These are phyloP conservation scores for Aspergillus sp. DNA, from an alignment of 2,329 filamentous ascomycete genomes.

Conservation along the genomic window DNA sequence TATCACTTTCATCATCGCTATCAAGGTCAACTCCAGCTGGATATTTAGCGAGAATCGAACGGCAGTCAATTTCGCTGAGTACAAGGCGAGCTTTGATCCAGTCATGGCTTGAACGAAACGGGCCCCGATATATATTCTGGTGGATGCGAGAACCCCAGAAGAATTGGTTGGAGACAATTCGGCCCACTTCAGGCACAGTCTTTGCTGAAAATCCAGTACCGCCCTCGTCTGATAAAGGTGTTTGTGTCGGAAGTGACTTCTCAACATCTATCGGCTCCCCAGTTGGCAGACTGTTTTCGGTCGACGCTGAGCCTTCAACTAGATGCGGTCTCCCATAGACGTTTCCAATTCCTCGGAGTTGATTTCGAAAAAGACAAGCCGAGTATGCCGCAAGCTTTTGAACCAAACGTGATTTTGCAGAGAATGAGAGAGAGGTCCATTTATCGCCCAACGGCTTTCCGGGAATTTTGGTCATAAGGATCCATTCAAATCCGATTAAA, in stretches of 20 bases:
- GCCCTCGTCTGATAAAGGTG: not conserved
- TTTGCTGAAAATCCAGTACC: too few relatives aligned
- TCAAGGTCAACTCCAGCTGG: conserved; percentile 3
- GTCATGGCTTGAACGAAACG: conserved; percentile 8
- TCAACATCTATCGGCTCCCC: conserved; percentile 1
- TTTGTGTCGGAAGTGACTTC: conserved; percentile 1
- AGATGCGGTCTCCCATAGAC: conserved; percentile 1
- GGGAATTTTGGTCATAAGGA: conserved; percentile 5
- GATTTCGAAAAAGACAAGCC: conserved; percentile 2
- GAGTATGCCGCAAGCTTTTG: conserved; percentile 3
- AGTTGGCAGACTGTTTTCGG: conserved; percentile 1
- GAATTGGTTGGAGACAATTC: conserved; percentile 11
- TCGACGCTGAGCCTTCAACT: not conserved
- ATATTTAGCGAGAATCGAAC: conserved; percentile 3
- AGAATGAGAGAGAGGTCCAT: conserved; percentile 5
- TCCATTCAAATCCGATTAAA: conserved; percentile 12
- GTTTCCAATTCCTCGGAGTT: conserved; percentile 10
- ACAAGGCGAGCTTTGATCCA: conserved; percentile 8
- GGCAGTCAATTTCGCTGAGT: conserved; percentile 5
- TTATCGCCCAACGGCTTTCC: conserved; percentile 2
- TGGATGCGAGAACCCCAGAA: conserved; percentile 7
- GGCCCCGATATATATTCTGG: conserved; percentile 8
- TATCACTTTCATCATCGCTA: conserved; percentile 7
- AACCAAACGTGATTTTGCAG: conserved; percentile 4
- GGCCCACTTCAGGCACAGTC: conserved; percentile 1